Conservation (phyloP, 768 basidiomycete genomes). For the Tylopilus sp. region DNA sequence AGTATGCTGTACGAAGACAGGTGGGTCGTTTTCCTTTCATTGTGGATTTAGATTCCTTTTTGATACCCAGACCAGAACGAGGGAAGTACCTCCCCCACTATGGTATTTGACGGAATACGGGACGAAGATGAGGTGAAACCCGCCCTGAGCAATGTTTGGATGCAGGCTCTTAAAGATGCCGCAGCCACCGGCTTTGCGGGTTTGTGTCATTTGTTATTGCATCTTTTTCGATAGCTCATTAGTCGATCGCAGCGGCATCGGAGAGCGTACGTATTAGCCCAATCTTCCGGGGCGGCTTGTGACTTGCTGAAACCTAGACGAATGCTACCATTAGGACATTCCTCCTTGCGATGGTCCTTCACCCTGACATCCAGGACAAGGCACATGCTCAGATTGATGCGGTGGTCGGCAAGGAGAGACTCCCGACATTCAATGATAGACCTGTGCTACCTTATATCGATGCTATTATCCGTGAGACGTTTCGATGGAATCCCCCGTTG, state of each 20-base stretch:
- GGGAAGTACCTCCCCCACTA: constrained; percentile 9
- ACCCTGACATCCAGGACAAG: constrained; percentile 19
- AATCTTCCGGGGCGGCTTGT: not conserved
- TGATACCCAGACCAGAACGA: constrained; percentile 1
- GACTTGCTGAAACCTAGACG: constrained; percentile 7
- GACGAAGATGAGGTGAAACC: not conserved
- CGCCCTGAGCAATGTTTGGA: not conserved
- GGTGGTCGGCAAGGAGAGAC: constrained; percentile 18
- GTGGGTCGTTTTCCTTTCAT: constrained; percentile 12
- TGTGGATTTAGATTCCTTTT: not conserved
- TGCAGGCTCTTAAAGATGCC: constrained; percentile 12
- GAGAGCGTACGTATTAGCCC: constrained; percentile 11
- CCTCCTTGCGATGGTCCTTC: constrained; percentile 14
- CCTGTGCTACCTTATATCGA: constrained; percentile 33
- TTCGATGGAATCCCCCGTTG: constrained; percentile 14
- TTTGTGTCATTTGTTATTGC: not conserved
- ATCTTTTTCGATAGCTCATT: not conserved
- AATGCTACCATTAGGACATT: constrained; percentile 6
- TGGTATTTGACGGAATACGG: constrained; percentile 17
- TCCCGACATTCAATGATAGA: constrained; percentile 18
- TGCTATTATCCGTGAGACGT: constrained; percentile 35
- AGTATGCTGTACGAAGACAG: constrained; percentile 25
- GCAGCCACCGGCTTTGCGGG: constrained; percentile 17
- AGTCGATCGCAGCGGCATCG: constrained; percentile 7
- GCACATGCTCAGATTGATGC: constrained; percentile 14